phyloP scores from a whole-genome alignment of 2,329 filamentous ascomycete species.

The Fusarium mexicanum region DNA sequence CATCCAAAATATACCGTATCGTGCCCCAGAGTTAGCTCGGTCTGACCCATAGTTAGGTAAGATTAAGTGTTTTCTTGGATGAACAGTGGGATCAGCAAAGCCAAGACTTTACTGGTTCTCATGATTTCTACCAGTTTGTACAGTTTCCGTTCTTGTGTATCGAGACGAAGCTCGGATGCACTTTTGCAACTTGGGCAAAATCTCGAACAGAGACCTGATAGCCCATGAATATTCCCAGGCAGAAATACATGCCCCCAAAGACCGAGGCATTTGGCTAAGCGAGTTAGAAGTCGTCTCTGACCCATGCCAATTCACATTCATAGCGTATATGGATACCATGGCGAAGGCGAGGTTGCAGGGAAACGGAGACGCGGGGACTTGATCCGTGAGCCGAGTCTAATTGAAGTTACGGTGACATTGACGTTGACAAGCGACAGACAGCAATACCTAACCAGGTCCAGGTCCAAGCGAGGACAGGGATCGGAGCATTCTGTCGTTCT shows the following conservation, averaged over 20 bases:
- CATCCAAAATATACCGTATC: not conserved
- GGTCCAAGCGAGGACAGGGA: constrained; percentile 3
- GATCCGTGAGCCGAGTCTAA: constrained; percentile 20
- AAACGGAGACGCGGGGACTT: constrained; percentile 20
- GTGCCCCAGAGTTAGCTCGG: not conserved
- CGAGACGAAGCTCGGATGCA: not conserved
- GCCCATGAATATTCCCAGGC: not conserved
- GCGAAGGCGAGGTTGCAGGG: not conserved
- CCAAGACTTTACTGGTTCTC: not conserved
- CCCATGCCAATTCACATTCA: not conserved
- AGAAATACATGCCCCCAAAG: not conserved
- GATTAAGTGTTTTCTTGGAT: too few species aligned
- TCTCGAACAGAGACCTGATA: not conserved
- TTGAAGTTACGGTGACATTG: constrained; percentile 1
- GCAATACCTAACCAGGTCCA: not conserved
- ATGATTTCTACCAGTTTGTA: not conserved
- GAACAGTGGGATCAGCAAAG: not conserved
- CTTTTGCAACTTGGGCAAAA: not conserved
- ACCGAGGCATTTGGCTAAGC: constrained; percentile 1
- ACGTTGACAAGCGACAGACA: constrained; percentile 6
- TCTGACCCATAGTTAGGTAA: not conserved
- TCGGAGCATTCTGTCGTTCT: constrained; percentile 3
- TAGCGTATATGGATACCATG: not conserved
- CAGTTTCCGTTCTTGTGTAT: not conserved
- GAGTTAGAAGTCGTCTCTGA: constrained; percentile 1